Evolutionary conservation across 306 rosid species (phyloP).

Genomic region (Corylus avellana): DNA sequence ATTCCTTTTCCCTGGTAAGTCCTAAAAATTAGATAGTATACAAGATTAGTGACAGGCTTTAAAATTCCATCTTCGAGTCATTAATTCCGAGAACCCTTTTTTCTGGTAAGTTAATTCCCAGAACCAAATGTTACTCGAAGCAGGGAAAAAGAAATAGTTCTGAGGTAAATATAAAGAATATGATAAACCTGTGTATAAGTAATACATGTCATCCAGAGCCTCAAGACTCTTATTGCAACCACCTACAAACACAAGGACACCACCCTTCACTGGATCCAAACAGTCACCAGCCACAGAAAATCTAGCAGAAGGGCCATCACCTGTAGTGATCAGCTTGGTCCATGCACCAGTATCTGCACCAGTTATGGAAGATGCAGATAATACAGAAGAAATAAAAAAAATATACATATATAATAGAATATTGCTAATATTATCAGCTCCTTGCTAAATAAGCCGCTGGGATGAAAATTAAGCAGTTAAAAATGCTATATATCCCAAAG

Average conservation of each 20-base stretch:
- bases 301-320: slow-evolving; percentile 83
- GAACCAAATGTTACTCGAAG: background rate
- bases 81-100: slow-evolving; percentile 23
- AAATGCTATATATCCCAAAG: background rate
- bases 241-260: slow-evolving; percentile 87
- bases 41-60: slow-evolving; percentile 25
- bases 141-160: background rate
- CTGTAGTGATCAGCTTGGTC: slow-evolving; percentile 66
- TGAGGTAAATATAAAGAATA: slow-evolving; percentile 8
- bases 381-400: slow-evolving; percentile 18
- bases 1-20: slow-evolving; percentile 63
- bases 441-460: slow-evolving; percentile 14
- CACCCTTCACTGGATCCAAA: slow-evolving; percentile 76
- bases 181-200: slow-evolving; percentile 77
- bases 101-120: background rate
- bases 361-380: slow-evolving; percentile 25
- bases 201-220: slow-evolving; percentile 93
- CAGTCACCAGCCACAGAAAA: slow-evolving; percentile 95
- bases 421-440: background rate
- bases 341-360: slow-evolving; percentile 82
- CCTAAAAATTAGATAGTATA: slow-evolving; percentile 55
- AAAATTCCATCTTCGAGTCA: slow-evolving; percentile 10
- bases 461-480: slow-evolving; percentile 6
- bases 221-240: slow-evolving; percentile 97
- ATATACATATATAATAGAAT: slow-evolving; percentile 20